These are phyloP conservation scores for Cladobotryum mycophilum DNA, from an alignment of 2,329 filamentous ascomycete genomes.

Conservation along the genomic window DNA sequence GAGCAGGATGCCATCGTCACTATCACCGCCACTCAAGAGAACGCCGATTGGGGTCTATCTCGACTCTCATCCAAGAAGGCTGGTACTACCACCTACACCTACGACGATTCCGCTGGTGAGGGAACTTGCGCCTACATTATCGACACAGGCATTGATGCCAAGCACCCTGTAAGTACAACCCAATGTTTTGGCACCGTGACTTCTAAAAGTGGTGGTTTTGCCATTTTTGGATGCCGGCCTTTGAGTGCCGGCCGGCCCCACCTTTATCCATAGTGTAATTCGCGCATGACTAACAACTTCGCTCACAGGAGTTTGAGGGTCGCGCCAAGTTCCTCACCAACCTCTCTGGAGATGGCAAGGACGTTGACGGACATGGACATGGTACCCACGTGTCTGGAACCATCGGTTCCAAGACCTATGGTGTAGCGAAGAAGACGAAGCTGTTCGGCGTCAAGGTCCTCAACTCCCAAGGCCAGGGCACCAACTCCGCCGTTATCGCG, in stretches of 20 bases:
- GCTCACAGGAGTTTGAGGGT: conserved; percentile 25
- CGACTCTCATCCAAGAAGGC: conserved; percentile 27
- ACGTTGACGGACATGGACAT: conserved; percentile 32
- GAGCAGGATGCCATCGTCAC: conserved; percentile 31
- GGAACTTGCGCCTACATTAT: conserved; percentile 42
- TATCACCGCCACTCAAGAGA: conserved; percentile 14
- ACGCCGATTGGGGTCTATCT: conserved; percentile 25
- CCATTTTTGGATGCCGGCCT: no score
- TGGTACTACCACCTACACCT: conserved; percentile 27
- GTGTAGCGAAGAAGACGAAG: conserved; percentile 37
- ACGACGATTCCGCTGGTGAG: conserved; percentile 33
- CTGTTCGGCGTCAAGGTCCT: conserved; percentile 43
- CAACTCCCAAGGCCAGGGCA: conserved; percentile 24
- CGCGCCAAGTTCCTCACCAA: conserved; percentile 20
- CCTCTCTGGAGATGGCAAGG: not conserved
- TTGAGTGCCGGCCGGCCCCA: no score
- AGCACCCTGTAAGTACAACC: conserved; percentile 29
- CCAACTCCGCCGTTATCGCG: conserved; percentile 37
- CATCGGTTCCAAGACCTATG: conserved; percentile 27
- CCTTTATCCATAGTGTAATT: no score
- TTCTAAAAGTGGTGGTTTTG: no score
- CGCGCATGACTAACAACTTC: no score
- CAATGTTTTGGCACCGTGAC: no score
- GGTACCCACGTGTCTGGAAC: conserved; percentile 35
- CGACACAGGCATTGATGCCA: conserved; percentile 38